Base-by-base conservation (phyloP, 2,329 filamentous ascomycete genomes). In the Colletotrichum sp. region DNA sequence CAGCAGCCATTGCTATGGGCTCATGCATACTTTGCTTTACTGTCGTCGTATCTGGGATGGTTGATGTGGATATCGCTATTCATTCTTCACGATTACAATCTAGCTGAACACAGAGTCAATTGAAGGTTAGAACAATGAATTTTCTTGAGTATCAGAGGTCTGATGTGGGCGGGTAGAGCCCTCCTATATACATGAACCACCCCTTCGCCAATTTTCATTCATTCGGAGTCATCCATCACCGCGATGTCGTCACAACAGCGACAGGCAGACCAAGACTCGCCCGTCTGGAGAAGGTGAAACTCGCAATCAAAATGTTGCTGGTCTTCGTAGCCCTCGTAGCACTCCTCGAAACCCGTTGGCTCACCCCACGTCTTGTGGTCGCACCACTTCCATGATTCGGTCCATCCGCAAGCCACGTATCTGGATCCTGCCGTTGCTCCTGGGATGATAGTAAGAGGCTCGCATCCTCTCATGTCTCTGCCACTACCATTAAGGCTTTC, bases 1-100 rank as follows among this genome's bases (percentile, higher is more conserved):
- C n/a, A 49, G 0, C 44, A 7, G 0, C 44, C 0, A 21, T 49
- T 49, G 5, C 0, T 21, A 0, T 49, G 10, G 10, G 44, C 0
- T 49, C 44, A 49, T 49, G n/a, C 44, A n/a, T 49, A 21, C 3
- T 21, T 1, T 21, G n/a, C 6, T 12, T 49, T 8, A 49, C 10
- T 49, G 9, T 49, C 44, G 6, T 49, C 10, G 18, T 21, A 12
- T 49, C 44, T 44, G 18, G 1, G 1, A 10, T 44, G 39, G 18
- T n/a, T 6, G 39, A n/a, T 5, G 1, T 44, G 3, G 8, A 8
- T 2, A 3, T 44, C 39, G 8, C 12, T 6, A 18, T 44, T 12
- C 36, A 18, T 39, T 8, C 34, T 36, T 36, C 15, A 36, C 34
- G 34, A 44, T 44, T 6, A 8, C 39, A 10, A 12, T 10, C 18